Conservation (phyloP, 306 rosid genomes). For the Prunus kanzakura region DNA sequence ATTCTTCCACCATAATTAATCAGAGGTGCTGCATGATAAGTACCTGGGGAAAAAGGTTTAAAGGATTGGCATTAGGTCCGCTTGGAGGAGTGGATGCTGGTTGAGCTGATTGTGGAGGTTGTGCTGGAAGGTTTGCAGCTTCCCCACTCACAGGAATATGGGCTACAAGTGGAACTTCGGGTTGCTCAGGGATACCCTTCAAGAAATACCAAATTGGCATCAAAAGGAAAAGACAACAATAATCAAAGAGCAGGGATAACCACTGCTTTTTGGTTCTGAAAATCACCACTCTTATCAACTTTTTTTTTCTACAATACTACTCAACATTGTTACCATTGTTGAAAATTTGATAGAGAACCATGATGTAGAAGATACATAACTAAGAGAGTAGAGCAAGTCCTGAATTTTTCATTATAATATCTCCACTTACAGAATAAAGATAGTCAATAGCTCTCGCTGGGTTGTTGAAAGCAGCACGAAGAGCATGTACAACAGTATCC, state of each 20-base stretch:
- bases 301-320: background rate
- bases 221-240: background rate
- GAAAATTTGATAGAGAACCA: background rate
- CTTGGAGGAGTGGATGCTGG: slow-evolving; percentile 57
- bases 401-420: background rate
- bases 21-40: background rate
- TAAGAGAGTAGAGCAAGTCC: background rate
- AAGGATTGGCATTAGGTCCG: slow-evolving; percentile 91
- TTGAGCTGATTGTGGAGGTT: slow-evolving; percentile 61
- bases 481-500: slow-evolving; percentile 83
- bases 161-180: slow-evolving; percentile 61
- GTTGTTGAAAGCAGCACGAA: slow-evolving; percentile 91
- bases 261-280: background rate
- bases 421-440: slow-evolving; percentile 72
- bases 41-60: slow-evolving; percentile 93
- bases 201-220: slow-evolving; percentile 1
- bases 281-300: background rate
- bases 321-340: no score
- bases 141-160: slow-evolving; percentile 49
- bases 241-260: background rate
- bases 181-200: slow-evolving; percentile 96
- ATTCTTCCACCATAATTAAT: background rate
- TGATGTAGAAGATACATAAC: background rate
- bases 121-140: slow-evolving; percentile 46
- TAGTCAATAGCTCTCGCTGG: slow-evolving; percentile 96